These are phyloP conservation scores for Crithidia sp. DNA, from an alignment of 208 protist genomes.

Conservation along the genomic window DNA sequence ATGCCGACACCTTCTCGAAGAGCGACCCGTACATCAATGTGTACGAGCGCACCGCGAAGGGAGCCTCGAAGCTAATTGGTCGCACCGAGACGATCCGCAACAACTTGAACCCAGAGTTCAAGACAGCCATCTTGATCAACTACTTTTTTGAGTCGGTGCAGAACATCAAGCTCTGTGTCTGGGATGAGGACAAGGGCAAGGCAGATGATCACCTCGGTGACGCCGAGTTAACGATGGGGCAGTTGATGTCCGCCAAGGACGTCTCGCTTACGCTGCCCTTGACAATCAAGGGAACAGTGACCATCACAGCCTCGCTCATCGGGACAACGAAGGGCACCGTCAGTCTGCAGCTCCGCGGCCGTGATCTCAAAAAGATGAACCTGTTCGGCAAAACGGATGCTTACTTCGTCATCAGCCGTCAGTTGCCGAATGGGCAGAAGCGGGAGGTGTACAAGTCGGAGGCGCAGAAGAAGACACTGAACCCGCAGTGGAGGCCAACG, in stretches of 20 bases:
- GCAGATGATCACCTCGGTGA: slow-evolving; percentile 39
- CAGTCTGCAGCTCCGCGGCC: slow-evolving; percentile 21
- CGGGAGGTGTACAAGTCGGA: slow-evolving; percentile 32
- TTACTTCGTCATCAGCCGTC: slow-evolving; percentile 32
- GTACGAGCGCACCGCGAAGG: slow-evolving; percentile 8
- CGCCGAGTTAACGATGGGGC: slow-evolving; percentile 27
- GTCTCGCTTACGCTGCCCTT: slow-evolving; percentile 29
- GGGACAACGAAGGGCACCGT: slow-evolving; percentile 23
- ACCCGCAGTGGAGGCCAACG: slow-evolving; percentile 44
- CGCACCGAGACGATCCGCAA: slow-evolving; percentile 30
- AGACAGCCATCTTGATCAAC: slow-evolving; percentile 22
- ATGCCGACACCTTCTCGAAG: slow-evolving; percentile 34
- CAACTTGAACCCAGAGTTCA: slow-evolving; percentile 47
- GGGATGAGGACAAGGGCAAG: slow-evolving; percentile 31
- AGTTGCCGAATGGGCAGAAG: slow-evolving; percentile 22
- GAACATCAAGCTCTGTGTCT: slow-evolving; percentile 22
- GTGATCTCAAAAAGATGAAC: slow-evolving; percentile 47
- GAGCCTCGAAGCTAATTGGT: slow-evolving; percentile 7
- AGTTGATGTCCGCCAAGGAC: slow-evolving; percentile 23
- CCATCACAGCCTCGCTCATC: slow-evolving; percentile 17
- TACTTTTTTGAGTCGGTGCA: slow-evolving; percentile 53
- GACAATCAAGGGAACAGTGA: slow-evolving; percentile 27
- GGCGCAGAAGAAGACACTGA: slow-evolving; percentile 34
- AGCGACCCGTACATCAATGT: slow-evolving; percentile 36
- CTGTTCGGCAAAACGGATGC: slow-evolving; percentile 44